Base-by-base conservation (phyloP, 768 basidiomycete species). In the Megacollybia marginata region DNA sequence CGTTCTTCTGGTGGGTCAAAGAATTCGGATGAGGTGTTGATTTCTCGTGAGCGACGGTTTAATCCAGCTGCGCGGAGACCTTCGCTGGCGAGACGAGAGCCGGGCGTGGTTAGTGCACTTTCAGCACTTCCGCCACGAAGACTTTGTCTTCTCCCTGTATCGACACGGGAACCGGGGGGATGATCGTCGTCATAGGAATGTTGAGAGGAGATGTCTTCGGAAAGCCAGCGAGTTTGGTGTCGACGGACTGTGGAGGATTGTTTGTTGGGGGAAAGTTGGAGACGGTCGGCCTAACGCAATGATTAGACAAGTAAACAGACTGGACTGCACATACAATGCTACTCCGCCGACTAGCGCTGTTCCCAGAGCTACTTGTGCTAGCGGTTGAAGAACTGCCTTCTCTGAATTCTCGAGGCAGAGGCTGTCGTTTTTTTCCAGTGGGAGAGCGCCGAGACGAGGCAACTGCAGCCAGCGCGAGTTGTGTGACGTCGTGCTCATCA, bases 31-130 rank as follows among this genome's bases (percentile, higher is more conserved):
- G 15, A 13, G 16, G 15, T n/a, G 11, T 11, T 11, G 2, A 15
- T 15, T 23, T 11, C 23, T 2, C 23, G 55, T 20, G 54, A 59
- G 44, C 64, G 62, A 64, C 60, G 72, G 31, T 71, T 74, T 49
- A 89, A 67, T 9, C 88, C 88, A 0, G 87, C 85, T 0, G 86
- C 84, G 44, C 82, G 73, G 51, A 90, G 59, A 13, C 80, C 80
- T 62, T 88, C 85, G 4, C 83, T 79, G 9, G 86, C 62, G 12
- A 90, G 62, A 55, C 75, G 82, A 50, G 85, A 65, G 10, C 78
- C 73, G 13, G 54, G 62, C 12, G 65, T 68, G 23, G 63, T 65
- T 23, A 85, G 60, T 8, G 80, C 70, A 59, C 78, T 85, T 65
- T 89, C 88, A 2, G 80, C 83, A 59, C 84, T 88, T 5, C 87